Conservation (phyloP, 495 filamentous ascomycete species). For the Astrocystis sublimbata region DNA sequence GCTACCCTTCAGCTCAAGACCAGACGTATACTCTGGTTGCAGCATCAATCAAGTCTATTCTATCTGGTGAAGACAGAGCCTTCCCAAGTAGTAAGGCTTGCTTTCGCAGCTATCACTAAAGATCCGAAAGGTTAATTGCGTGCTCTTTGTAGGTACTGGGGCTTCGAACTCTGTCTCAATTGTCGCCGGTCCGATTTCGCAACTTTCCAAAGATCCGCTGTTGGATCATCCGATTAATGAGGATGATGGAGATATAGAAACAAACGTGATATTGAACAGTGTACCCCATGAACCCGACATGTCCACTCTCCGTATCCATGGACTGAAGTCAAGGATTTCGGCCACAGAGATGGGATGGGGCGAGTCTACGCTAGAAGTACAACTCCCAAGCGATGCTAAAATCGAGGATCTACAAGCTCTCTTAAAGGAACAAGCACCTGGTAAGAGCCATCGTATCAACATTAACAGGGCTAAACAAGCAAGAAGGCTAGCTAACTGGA, state of each 20-base stretch:
- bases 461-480: background rate
- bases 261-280: background rate
- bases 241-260: background rate
- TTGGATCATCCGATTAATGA: background rate
- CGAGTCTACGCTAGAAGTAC: background rate
- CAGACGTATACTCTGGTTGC: background rate
- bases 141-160: no score
- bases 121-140: no score
- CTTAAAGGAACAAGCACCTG: background rate
- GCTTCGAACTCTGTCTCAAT: background rate
- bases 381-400: background rate
- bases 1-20: conserved; percentile 2
- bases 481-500: background rate
- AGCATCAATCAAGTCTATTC: conserved; percentile 1
- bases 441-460: background rate
- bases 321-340: background rate
- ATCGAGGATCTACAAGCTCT: background rate
- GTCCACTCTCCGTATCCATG: background rate
- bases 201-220: background rate
- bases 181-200: background rate
- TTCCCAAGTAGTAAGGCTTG: no score
- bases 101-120: no score
- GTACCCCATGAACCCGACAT: background rate
- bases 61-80: conserved; percentile 1
- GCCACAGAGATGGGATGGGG: background rate